phyloP scores from a whole-genome alignment of 2,329 filamentous ascomycete species.

The Fusarium pseudonygamai region DNA sequence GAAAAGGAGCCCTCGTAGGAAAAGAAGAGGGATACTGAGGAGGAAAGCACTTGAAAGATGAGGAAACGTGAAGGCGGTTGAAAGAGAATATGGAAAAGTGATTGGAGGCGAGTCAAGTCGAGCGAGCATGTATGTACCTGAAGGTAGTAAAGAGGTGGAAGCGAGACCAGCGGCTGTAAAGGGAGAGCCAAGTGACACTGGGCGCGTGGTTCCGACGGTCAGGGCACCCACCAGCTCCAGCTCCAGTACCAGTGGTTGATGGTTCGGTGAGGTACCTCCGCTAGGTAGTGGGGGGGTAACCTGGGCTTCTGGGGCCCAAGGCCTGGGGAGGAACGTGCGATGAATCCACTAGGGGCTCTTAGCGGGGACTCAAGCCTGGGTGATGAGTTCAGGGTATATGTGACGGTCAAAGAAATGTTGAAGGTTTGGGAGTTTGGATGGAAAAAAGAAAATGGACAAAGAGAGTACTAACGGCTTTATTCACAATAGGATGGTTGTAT shows the following conservation, averaged over 20 bases:
- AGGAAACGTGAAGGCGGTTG: conserved; percentile 20
- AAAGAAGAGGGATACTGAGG: not conserved
- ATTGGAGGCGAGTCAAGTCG: not conserved
- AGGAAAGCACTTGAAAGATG: conserved; percentile 13
- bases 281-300: conserved; percentile 13
- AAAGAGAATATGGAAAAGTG: conserved; percentile 14
- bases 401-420: conserved; percentile 20
- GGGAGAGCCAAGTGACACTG: conserved; percentile 30
- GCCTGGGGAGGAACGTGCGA: conserved; percentile 21
- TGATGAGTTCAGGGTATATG: conserved; percentile 17
- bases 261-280: conserved; percentile 12
- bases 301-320: not conserved
- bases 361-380: conserved; percentile 21
- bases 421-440: not conserved
- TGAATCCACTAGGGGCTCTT: conserved; percentile 18
- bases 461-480: not conserved
- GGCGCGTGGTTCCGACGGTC: conserved; percentile 30
- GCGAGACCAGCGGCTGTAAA: conserved; percentile 5
- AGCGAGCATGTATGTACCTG: not conserved
- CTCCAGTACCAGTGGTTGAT: not conserved
- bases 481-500: not conserved
- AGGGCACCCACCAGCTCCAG: not conserved
- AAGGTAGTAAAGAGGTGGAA: conserved; percentile 2
- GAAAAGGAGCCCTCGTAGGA: not conserved
- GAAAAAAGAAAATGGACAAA: not conserved